Conservation (phyloP, 2,329 filamentous ascomycete genomes). For the Xylariaceae sp. region DNA sequence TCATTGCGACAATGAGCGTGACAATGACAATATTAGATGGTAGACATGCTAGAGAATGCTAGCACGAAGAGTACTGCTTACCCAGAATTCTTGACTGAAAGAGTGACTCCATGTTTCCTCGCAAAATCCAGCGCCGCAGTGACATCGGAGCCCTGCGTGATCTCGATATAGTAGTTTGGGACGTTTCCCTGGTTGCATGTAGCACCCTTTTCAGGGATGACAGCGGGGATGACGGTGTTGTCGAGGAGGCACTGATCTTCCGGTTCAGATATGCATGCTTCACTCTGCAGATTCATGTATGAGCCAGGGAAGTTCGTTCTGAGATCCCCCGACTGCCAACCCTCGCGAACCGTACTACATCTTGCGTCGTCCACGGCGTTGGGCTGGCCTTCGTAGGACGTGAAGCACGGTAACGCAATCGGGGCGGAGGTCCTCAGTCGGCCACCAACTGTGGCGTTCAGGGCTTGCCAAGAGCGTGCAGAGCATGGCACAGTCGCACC, state of each 20-base stretch:
- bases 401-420: constrained; percentile 30
- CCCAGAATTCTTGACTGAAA: constrained; percentile 24
- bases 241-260: constrained; percentile 30
- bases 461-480: constrained; percentile 11
- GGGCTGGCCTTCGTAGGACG: constrained; percentile 21
- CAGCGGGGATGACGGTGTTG: constrained; percentile 22
- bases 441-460: constrained; percentile 24
- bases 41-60: neutral
- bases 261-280: constrained; percentile 26
- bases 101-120: constrained; percentile 24
- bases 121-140: constrained; percentile 23
- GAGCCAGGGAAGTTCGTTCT: constrained; percentile 24
- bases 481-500: constrained; percentile 2
- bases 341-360: constrained; percentile 23
- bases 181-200: constrained; percentile 27
- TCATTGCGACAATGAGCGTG: neutral
- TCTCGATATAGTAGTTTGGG: constrained; percentile 24
- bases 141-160: constrained; percentile 21
- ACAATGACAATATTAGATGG: neutral
- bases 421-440: constrained; percentile 20
- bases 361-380: constrained; percentile 18
- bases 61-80: constrained; percentile 3
- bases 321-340: constrained; percentile 24
- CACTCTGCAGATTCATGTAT: constrained; percentile 30
- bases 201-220: constrained; percentile 18